Evolutionary conservation across 2,329 filamentous ascomycete genomes (phyloP).

Genomic region (Talaromyces sp.): DNA sequence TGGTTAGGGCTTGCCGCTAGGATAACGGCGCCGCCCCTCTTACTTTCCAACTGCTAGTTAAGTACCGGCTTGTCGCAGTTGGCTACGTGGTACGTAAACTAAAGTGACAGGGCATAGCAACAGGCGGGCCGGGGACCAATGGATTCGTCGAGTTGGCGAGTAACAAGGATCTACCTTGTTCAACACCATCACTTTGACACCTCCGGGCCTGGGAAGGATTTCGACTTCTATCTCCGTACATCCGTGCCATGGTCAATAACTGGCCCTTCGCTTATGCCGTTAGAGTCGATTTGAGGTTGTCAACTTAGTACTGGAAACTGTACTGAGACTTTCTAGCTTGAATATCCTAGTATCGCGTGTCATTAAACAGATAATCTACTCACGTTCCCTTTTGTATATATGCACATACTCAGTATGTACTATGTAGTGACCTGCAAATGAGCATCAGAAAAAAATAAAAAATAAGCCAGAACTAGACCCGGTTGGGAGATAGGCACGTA

Average conservation of each 20-base stretch:
- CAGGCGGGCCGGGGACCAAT: background rate
- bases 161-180: background rate
- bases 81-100: too few species aligned
- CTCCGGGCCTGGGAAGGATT: background rate
- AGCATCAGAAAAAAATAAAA: background rate
- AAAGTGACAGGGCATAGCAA: background rate
- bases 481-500: background rate
- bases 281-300: background rate
- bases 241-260: background rate
- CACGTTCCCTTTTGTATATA: background rate
- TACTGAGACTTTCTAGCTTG: background rate
- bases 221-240: too few species aligned
- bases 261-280: background rate
- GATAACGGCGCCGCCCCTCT: constrained; percentile 8
- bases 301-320: background rate
- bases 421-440: background rate
- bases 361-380: background rate
- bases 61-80: background rate
- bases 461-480: background rate
- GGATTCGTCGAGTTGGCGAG: background rate
- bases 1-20: constrained; percentile 6
- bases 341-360: background rate
- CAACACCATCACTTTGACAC: background rate
- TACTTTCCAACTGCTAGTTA: background rate
- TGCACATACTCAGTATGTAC: background rate